phyloP scores from a whole-genome alignment of 257 asterid species.

The Scutellaria barbata region DNA sequence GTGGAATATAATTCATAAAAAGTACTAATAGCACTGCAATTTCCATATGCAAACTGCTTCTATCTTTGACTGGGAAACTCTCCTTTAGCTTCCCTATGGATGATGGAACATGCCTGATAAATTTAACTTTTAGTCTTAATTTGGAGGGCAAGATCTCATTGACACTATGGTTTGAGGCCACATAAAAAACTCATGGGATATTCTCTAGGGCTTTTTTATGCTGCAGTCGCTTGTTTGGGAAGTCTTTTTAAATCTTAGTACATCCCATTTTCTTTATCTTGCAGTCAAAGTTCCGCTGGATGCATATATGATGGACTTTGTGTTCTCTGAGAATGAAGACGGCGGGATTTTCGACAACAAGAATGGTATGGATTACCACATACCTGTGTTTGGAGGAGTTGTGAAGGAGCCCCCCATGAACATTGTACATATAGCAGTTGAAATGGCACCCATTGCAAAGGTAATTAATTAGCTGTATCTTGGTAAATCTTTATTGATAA shows the following conservation, averaged over 20 bases:
- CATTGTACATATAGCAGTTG: constrained; percentile 92
- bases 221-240: constrained; percentile 20
- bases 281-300: constrained; percentile 95
- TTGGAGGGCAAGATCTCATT: constrained; percentile 21
- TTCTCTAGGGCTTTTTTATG: constrained; percentile 20
- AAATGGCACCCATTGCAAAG: constrained; percentile 99
- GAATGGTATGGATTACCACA: constrained; percentile 89
- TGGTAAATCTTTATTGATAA: constrained; percentile 7
- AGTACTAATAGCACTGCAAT: constrained; percentile 6
- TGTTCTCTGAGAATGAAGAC: constrained; percentile 88
- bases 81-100: background rate
- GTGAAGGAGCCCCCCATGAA: constrained; percentile 91
- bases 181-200: constrained; percentile 23
- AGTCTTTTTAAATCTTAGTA: constrained; percentile 19
- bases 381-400: constrained; percentile 86
- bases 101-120: background rate
- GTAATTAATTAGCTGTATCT: constrained; percentile 48
- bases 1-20: constrained; percentile 13
- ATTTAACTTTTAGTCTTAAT: constrained; percentile 5
- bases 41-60: constrained; percentile 1
- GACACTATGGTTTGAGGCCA: constrained; percentile 14
- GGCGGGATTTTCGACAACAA: constrained; percentile 93
- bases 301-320: constrained; percentile 96
- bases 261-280: constrained; percentile 33
- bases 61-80: constrained; percentile 17